Evolutionary conservation across 495 filamentous ascomycete genomes (phyloP).

Genomic region (Aspergillus cristatus): DNA sequence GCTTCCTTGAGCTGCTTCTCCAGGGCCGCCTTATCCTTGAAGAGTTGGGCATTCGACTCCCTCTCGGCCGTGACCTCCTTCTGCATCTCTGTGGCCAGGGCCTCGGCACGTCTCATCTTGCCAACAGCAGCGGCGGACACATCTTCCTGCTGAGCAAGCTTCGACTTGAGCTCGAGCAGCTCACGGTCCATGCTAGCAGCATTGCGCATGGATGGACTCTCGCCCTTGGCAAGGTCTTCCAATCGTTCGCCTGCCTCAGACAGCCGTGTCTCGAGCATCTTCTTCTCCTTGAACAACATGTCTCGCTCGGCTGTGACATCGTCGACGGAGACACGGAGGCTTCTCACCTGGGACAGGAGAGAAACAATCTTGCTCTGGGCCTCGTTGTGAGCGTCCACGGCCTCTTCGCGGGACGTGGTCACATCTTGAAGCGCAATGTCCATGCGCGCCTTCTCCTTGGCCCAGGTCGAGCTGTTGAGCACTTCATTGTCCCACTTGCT

Average conservation of each 20-base stretch:
- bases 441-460: slow-evolving; percentile 90
- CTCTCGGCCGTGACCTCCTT: slow-evolving; percentile 90
- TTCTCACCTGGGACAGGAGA: slow-evolving; percentile 84
- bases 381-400: slow-evolving; percentile 86
- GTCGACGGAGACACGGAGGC: slow-evolving; percentile 73
- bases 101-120: slow-evolving; percentile 97
- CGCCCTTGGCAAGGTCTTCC: slow-evolving; percentile 81
- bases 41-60: slow-evolving; percentile 70
- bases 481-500: slow-evolving; percentile 99
- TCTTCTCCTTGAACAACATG: slow-evolving; percentile 78
- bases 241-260: slow-evolving; percentile 81
- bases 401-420: slow-evolving; percentile 83
- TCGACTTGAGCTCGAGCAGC: slow-evolving; percentile 81
- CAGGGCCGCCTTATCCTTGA: slow-evolving; percentile 84
- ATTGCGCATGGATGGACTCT: slow-evolving; percentile 84
- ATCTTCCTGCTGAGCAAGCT: slow-evolving; percentile 87
- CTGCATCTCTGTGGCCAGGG: slow-evolving; percentile 78
- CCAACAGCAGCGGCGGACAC: slow-evolving; percentile 86
- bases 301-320: slow-evolving; percentile 83
- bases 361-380: slow-evolving; percentile 86
- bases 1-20: slow-evolving; percentile 90
- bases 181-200: slow-evolving; percentile 86
- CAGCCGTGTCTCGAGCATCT: slow-evolving; percentile 76
- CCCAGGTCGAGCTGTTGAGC: slow-evolving; percentile 94
- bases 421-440: slow-evolving; percentile 88